Percentiles rank a stretch among this genome's conserved stretches.
Conservation (phyloP, 2,329 filamentous ascomycete species). For the Nemania abortiva region DNA sequence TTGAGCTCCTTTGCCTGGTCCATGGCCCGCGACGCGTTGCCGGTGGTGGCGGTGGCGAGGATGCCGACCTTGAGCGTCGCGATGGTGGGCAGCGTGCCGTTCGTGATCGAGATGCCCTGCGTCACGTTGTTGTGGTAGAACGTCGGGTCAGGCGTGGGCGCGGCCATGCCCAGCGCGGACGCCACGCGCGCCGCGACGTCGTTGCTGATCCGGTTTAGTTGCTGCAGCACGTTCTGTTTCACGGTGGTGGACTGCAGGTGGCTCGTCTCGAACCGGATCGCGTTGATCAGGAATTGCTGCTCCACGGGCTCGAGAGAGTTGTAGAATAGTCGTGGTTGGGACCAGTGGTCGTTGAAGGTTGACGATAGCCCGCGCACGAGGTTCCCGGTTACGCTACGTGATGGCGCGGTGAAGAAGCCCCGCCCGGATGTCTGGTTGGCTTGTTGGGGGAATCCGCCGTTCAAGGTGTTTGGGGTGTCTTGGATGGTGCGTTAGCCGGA, state of each 20-base stretch:
- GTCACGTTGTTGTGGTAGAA: constrained; percentile 80
- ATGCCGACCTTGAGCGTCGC: constrained; percentile 74
- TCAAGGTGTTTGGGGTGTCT: constrained; percentile 75
- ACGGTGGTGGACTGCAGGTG: constrained; percentile 69
- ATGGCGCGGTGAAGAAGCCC: constrained; percentile 78
- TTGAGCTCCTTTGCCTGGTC: constrained; percentile 64
- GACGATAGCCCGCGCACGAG: constrained; percentile 70
- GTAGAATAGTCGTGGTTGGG: constrained; percentile 78
- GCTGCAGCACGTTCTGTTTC: constrained; percentile 73
- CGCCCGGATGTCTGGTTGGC: constrained; percentile 72
- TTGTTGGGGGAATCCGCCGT: constrained; percentile 71
- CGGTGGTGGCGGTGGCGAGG: constrained; percentile 60
- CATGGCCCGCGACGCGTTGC: constrained; percentile 50
- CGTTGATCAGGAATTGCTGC: constrained; percentile 79
- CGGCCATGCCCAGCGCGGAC: constrained; percentile 67
- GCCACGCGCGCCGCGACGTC: constrained; percentile 76
- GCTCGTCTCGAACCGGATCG: constrained; percentile 77
- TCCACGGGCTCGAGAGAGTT: constrained; percentile 75
- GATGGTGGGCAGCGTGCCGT: constrained; percentile 68
- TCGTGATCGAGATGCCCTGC: constrained; percentile 69
- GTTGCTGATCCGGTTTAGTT: constrained; percentile 76
- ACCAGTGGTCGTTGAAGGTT: constrained; percentile 79
- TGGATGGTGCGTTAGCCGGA: constrained; percentile 14
- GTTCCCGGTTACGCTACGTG: constrained; percentile 63
- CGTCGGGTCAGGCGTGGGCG: constrained; percentile 68